A percentile compares a stretch with the other conserved stretches of the same genome.
These are phyloP conservation scores for Inosperma sp. DNA, from an alignment of 768 basidiomycete species.

Conservation along the genomic window DNA sequence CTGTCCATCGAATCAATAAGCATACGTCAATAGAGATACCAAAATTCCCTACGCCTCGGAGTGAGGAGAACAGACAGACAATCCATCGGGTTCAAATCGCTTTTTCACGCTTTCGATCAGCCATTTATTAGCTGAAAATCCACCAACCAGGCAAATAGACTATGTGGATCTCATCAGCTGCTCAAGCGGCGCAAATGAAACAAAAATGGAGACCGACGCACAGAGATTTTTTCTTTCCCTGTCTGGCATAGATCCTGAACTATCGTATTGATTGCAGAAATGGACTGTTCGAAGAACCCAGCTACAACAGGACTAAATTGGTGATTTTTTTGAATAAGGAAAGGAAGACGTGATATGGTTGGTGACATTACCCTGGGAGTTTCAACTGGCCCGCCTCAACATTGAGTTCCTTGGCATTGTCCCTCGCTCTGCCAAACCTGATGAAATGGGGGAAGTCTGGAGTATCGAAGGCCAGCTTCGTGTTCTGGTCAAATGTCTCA, in stretches of 20 bases:
- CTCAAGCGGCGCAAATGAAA: neutral
- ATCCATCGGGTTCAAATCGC: conserved; percentile 28
- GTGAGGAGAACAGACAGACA: conserved; percentile 40
- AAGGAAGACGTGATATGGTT: neutral
- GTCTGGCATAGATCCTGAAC: conserved; percentile 14
- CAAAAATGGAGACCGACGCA: conserved; percentile 11
- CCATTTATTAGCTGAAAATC: conserved; percentile 47
- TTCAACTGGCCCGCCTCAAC: conserved; percentile 45
- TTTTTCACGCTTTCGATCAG: conserved; percentile 37
- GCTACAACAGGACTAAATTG: conserved; percentile 18
- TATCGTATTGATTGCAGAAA: conserved; percentile 19
- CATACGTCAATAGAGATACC: too few relatives aligned
- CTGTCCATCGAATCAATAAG: too few relatives aligned
- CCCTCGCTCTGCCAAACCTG: conserved; percentile 26
- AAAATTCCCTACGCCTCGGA: conserved; percentile 36
- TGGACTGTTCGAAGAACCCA: conserved; percentile 25
- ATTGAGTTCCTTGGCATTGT: conserved; percentile 20
- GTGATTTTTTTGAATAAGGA: too few relatives aligned
- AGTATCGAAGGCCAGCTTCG: conserved; percentile 42
- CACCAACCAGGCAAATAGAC: conserved; percentile 45
- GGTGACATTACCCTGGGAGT: conserved; percentile 30
- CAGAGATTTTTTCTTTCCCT: too few relatives aligned
- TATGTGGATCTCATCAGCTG: conserved; percentile 12
- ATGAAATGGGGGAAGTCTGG: conserved; percentile 39
- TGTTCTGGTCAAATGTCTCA: conserved; percentile 42